phyloP scores from a whole-genome alignment of 805 yeast genomes.

The Saccharomycopsis sp. region DNA sequence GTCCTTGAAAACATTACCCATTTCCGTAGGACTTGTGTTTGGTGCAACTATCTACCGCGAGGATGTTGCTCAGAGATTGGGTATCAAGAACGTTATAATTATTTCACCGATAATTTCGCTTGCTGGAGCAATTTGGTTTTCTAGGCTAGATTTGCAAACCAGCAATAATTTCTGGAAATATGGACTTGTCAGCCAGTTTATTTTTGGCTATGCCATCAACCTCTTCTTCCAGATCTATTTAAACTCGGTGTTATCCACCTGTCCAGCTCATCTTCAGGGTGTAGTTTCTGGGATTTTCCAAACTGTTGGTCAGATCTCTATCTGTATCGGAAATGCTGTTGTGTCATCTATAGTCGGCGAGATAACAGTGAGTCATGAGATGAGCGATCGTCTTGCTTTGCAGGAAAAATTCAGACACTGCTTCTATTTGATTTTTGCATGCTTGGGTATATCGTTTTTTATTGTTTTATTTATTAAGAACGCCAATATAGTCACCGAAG shows the following conservation, averaged over 20 bases:
- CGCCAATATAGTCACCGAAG: background rate
- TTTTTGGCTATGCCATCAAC: constrained; percentile 27
- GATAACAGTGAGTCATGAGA: constrained; percentile 7
- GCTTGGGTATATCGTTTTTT: background rate
- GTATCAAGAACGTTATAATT: constrained; percentile 1
- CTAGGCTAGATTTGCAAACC: constrained; percentile 7
- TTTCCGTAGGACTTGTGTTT: constrained; percentile 28
- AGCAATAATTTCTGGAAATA: constrained; percentile 12
- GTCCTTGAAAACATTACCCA: constrained; percentile 32
- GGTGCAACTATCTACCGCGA: constrained; percentile 28
- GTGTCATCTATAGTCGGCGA: constrained; percentile 27
- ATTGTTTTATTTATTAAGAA: background rate
- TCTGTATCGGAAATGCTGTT: constrained; percentile 28
- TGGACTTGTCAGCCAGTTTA: constrained; percentile 18
- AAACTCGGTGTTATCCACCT: constrained; percentile 27
- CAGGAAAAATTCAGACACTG: constrained; percentile 1
- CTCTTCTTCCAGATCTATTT: constrained; percentile 32
- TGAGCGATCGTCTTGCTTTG: background rate
- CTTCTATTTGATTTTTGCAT: constrained; percentile 3
- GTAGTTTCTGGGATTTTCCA: constrained; percentile 33
- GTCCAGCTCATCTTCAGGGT: constrained; percentile 36
- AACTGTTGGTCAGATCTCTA: constrained; percentile 32
- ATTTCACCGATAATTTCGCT: constrained; percentile 7
- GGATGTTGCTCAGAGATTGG: background rate
- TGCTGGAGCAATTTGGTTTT: constrained; percentile 21